Evolutionary conservation across 148 eudicot genomes (phyloP).

Genomic region (Chenopodium quinoa): DNA sequence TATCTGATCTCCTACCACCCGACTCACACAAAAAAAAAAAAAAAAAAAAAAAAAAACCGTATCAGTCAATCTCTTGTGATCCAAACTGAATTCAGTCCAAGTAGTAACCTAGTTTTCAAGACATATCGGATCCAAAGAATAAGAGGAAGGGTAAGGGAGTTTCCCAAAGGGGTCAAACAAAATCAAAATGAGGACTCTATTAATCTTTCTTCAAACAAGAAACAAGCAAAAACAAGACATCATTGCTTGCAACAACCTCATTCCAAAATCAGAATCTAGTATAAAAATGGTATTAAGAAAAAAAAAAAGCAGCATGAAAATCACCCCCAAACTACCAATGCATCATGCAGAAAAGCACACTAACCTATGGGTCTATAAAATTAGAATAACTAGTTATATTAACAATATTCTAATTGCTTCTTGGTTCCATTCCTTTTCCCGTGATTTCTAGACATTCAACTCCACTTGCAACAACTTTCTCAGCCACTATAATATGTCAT

Average conservation of each 20-base stretch:
- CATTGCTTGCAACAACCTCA: background rate
- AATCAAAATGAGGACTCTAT: background rate
- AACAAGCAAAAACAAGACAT: background rate
- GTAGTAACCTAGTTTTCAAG: too few species aligned
- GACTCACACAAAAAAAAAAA: too few species aligned
- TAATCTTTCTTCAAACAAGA: background rate
- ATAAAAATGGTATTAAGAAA: background rate
- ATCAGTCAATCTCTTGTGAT: too few species aligned
- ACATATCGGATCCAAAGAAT: too few species aligned
- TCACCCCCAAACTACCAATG: slow-evolving; percentile 11
- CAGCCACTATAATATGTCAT: slow-evolving; percentile 14
- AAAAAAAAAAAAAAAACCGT: too few species aligned
- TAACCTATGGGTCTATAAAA: slow-evolving; percentile 5
- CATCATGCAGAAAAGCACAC: slow-evolving; percentile 7
- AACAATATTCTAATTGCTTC: slow-evolving; percentile 13
- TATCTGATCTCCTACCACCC: too few species aligned
- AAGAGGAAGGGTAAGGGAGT: background rate
- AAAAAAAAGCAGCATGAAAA: slow-evolving; percentile 11
- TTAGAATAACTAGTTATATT: slow-evolving; percentile 6
- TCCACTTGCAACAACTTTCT: background rate
- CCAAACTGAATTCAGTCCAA: too few species aligned
- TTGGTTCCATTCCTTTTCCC: background rate
- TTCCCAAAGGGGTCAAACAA: background rate
- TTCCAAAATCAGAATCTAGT: background rate
- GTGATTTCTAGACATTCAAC: background rate